phyloP scores from a whole-genome alignment of 2,329 filamentous ascomycete species.

The Xylaria sp. region DNA sequence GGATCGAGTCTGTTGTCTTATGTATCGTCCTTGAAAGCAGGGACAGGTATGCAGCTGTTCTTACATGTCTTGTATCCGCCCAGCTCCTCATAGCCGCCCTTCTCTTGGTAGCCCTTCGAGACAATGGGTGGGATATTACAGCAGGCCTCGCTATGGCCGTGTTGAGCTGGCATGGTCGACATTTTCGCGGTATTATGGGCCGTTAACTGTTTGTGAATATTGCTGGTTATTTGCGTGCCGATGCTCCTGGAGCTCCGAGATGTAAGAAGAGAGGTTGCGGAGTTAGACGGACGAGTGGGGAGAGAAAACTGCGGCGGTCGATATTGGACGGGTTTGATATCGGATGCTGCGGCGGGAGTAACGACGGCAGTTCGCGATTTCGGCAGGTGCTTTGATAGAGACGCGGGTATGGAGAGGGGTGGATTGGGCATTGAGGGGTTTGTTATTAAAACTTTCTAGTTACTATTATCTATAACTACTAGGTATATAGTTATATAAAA shows the following conservation, averaged over 20 bases:
- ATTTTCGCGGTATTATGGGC: conserved; percentile 49
- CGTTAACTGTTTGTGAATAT: conserved; percentile 25
- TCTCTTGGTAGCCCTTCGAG: conserved; percentile 63
- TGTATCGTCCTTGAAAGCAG: neutral
- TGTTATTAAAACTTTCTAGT: neutral
- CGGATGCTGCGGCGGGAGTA: conserved; percentile 33
- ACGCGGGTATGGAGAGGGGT: conserved; percentile 19
- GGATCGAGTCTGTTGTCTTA: neutral
- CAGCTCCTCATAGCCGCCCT: conserved; percentile 67
- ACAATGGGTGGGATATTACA: conserved; percentile 69
- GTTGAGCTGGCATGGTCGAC: conserved; percentile 62
- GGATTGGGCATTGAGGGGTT: conserved; percentile 15
- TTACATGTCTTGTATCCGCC: conserved; percentile 65
- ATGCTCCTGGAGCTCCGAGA: conserved; percentile 31
- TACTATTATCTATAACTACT: neutral
- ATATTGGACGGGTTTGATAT: conserved; percentile 30
- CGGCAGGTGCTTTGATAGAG: conserved; percentile 26
- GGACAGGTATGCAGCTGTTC: conserved; percentile 21
- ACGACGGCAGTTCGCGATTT: conserved; percentile 26
- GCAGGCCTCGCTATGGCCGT: conserved; percentile 65
- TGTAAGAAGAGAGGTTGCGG: conserved; percentile 27
- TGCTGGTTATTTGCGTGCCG: conserved; percentile 25
- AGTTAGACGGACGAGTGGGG: conserved; percentile 26
- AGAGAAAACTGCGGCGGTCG: conserved; percentile 27
- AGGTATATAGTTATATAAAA: neutral